Evolutionary conservation across 345 rosid genomes (phyloP), one percentile per base, ranked within the genome.

Genomic region (Gossypium ekmanianum): DNA sequence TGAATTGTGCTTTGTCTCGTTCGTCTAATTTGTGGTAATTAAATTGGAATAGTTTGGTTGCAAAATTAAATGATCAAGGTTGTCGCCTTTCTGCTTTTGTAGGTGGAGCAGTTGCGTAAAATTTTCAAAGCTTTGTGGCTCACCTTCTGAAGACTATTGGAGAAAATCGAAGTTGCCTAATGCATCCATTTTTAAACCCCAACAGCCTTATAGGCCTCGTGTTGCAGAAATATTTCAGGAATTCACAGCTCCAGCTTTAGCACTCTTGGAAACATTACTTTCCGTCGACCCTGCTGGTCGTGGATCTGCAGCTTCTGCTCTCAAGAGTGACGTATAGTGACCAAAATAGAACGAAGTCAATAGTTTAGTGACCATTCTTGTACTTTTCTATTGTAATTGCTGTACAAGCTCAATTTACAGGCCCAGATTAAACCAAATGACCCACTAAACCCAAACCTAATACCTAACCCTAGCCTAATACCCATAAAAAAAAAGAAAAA

Each of bases 111-210:
- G 83, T 78, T 94, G 78, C 98, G 91, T 87, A 94, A 94, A 83
- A 94, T 94, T 65, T 94, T 92, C 84, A 94, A 94, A 94, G 84
- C 90, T 92, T 24, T 92, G 97, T 83, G 98, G 98, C 72, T 94
- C 98, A 1, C 98, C 98, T 57, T 83, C 95, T 0, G 98, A 92
- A 77, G 97, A 92, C 45, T 94, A 92, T 71, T 94, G 98, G 98
- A 87, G 85, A 71, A 94, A 94, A 78, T 90, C 97, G 0, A 94
- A 87, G 86, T 79, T 94, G 88, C 98, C 97, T 61, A 97, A 91
- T 84, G 98, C 97, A 44, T 92, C 97, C 20, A 92, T 94, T 58
- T 94, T 94, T 79, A 92, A 94, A 82, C 98, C 98, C 75, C 95
- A 92, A 58, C 97, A 88, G 78, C 98, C 98, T 48, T 92, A 94